Conservation (phyloP, 345 rosid species). For the Fremontodendron californicum region DNA sequence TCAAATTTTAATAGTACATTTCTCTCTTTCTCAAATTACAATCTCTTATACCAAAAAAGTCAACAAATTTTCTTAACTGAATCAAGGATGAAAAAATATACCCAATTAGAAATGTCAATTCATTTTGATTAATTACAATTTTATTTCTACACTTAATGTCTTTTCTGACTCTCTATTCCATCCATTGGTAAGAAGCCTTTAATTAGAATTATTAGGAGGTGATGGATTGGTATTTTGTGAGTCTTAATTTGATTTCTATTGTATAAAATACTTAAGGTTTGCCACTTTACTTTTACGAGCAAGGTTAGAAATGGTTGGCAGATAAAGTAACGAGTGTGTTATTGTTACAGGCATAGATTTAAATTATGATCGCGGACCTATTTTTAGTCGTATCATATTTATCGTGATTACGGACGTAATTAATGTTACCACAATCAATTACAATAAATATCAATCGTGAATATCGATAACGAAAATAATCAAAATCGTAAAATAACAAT, state of each 20-base stretch:
- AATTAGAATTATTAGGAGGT: not conserved
- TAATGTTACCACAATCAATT: too few relatives aligned
- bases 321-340: conserved; percentile 8
- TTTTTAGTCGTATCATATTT: too few relatives aligned
- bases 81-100: not conserved
- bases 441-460: too few relatives aligned
- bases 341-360: too few relatives aligned
- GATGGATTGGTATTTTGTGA: not conserved
- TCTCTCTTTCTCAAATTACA: too few relatives aligned
- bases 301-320: not conserved
- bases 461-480: too few relatives aligned
- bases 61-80: not conserved
- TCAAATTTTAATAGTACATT: too few relatives aligned
- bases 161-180: not conserved
- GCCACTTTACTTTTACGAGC: not conserved
- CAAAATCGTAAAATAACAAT: too few relatives aligned
- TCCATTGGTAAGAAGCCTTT: not conserved
- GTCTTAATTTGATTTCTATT: not conserved
- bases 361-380: too few relatives aligned
- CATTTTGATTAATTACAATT: not conserved
- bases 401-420: too few relatives aligned
- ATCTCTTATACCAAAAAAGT: too few relatives aligned
- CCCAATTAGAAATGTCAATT: not conserved
- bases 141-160: not conserved
- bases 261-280: not conserved